Evolutionary conservation across 108 stramenopile species (phyloP).

Genomic region (Skeletonema marinoi): DNA sequence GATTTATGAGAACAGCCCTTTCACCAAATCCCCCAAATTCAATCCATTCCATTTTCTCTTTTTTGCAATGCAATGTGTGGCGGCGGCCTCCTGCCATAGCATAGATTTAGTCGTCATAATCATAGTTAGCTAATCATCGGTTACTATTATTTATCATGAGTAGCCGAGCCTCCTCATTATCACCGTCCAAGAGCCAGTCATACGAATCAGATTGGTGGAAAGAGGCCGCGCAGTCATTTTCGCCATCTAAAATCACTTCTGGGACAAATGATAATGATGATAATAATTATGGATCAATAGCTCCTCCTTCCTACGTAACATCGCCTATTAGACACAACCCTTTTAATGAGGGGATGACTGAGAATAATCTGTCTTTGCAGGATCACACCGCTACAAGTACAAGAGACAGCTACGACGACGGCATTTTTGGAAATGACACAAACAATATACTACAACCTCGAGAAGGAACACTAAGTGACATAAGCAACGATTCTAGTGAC

Average conservation of each 20-base stretch:
- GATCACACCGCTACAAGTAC: background rate
- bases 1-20: too few species aligned
- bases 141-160: background rate
- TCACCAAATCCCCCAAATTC: too few species aligned
- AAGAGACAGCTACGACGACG: background rate
- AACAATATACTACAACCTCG: too few species aligned
- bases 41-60: too few species aligned
- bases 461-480: background rate
- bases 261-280: background rate
- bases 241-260: background rate
- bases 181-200: background rate
- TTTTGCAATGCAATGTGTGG: too few species aligned
- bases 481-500: background rate
- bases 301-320: background rate
- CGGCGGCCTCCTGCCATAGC: too few species aligned
- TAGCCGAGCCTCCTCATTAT: background rate
- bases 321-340: background rate
- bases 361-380: background rate
- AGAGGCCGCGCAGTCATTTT: background rate
- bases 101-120: too few species aligned
- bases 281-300: background rate
- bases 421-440: background rate
- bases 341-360: background rate
- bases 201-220: background rate
- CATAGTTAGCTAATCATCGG: too few species aligned